Evolutionary conservation across 345 rosid species (phyloP), one percentile per base, ranked within the genome.

Genomic region (Populus euphratica): DNA sequence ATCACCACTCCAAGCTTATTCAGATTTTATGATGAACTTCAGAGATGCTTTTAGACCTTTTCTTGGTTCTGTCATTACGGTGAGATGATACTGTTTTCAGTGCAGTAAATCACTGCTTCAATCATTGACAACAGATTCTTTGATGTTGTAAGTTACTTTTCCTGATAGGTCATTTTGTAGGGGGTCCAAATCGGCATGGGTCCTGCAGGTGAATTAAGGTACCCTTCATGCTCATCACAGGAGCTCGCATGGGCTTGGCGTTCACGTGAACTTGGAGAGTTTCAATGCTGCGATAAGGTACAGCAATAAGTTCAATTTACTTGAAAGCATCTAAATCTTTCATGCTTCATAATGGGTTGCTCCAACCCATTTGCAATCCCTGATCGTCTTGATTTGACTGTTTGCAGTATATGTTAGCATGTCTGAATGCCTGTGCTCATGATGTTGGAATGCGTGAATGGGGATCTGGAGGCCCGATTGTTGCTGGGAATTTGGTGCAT

Each of bases 151-250:
- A 68, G 47, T n/a, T 14, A 64, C 31, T 73, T 72, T 70, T 70
- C 23, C 49, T 27, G 59, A 62, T 44, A 66, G 23, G 29, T 78
- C 25, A 17, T 29, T 50, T 47, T 75, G 38, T 56, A 88, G 90
- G 91, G 87, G 76, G 76, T 88, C 67, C 90, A 87, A 81, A 83
- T 88, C 20, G 90, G 91, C 70, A 87, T 88, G 88, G 90, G 91
- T 73, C 89, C 91, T 77, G 85, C 84, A 71, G 91, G 91, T 77
- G 91, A 88, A 74, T 74, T 88, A 59, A 82, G 86, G 75, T 88
- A 88, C 78, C 90, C 91, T 79, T 87, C 82, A 20, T 82, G 81
- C 69, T 86, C 90, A 68, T 78, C 87, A 56, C 69, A 80, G 44
- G 84, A 84, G 81, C 83, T 84, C 52, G 39, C 68, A 62, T 71